These are phyloP conservation scores for Aspergillus fumigatus DNA, from an alignment of 2,329 filamentous ascomycete genomes.

Conservation along the genomic window DNA sequence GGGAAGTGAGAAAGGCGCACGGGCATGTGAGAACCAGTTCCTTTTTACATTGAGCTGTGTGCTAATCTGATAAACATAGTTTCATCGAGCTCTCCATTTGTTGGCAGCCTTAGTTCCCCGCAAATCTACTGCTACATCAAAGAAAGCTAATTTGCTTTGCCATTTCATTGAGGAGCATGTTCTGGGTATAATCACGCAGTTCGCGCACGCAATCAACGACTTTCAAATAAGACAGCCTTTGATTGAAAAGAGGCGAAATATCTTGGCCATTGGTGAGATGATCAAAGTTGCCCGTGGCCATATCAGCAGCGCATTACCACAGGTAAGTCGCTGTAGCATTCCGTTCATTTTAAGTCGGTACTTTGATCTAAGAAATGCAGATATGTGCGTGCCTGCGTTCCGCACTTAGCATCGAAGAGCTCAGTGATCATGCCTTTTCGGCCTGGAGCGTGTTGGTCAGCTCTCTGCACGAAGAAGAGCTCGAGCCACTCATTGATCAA, in stretches of 20 bases:
- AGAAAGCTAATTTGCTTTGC: conserved; percentile 57
- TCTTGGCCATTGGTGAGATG: conserved; percentile 84
- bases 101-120: conserved; percentile 50
- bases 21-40: conserved; percentile 45
- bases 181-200: conserved; percentile 77
- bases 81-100: conserved; percentile 49
- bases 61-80: conserved; percentile 22
- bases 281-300: conserved; percentile 69
- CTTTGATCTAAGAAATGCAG: conserved; percentile 39
- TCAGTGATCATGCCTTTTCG: conserved; percentile 74
- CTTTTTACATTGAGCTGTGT: neutral
- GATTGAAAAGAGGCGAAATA: conserved; percentile 69
- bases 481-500: conserved; percentile 76
- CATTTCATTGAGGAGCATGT: conserved; percentile 78
- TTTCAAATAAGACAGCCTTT: conserved; percentile 51
- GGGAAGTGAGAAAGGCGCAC: conserved; percentile 46
- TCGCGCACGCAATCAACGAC: conserved; percentile 76
- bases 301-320: conserved; percentile 75
- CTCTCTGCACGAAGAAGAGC: conserved; percentile 70
- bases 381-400: conserved; percentile 90
- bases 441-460: conserved; percentile 79
- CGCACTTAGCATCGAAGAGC: conserved; percentile 66
- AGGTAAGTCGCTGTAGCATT: conserved; percentile 50
- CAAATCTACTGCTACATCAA: conserved; percentile 43
- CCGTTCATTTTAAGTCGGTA: neutral